These are phyloP conservation scores for Tylopilus sp. DNA, from an alignment of 1,284 basidiomycete species.

Conservation along the genomic window DNA sequence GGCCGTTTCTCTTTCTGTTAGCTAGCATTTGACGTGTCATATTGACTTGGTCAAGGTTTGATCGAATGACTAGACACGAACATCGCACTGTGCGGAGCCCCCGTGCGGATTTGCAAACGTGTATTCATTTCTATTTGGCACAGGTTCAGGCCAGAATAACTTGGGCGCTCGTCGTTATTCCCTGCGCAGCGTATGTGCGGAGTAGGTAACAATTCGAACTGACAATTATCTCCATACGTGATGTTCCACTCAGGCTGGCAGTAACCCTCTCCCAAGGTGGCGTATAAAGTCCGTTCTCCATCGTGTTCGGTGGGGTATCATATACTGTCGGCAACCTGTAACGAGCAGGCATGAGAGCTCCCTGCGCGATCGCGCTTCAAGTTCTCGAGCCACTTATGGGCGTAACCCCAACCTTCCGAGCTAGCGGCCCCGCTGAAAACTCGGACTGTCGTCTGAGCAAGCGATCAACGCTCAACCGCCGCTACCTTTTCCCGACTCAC, in stretches of 20 bases:
- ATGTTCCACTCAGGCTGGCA: too few species aligned
- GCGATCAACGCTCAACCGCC: constrained; percentile 11
- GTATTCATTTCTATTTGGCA: too few species aligned
- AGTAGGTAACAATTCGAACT: too few species aligned
- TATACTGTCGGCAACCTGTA: too few species aligned
- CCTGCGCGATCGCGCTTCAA: not conserved
- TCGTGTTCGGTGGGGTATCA: not conserved
- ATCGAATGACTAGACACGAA: not conserved
- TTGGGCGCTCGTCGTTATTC: too few species aligned
- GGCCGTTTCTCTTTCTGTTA: not conserved
- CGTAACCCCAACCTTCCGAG: not conserved
- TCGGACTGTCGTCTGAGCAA: constrained; percentile 14
- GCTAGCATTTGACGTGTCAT: too few species aligned
- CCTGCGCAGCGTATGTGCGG: too few species aligned
- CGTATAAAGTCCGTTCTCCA: not conserved
- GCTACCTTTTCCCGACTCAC: constrained; percentile 34
- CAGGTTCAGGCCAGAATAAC: too few species aligned
- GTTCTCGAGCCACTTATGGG: not conserved
- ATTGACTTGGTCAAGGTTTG: not conserved
- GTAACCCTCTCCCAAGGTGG: not conserved
- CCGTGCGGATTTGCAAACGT: too few species aligned
- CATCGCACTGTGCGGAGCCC: not conserved
- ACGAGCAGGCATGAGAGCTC: constrained; percentile 2
- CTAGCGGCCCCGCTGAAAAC: not conserved
- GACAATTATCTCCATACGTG: too few species aligned